Evolutionary conservation across 1,139 yeast species (phyloP), one percentile per base, ranked within the genome.

Genomic region (Geotrichum australiense): DNA sequence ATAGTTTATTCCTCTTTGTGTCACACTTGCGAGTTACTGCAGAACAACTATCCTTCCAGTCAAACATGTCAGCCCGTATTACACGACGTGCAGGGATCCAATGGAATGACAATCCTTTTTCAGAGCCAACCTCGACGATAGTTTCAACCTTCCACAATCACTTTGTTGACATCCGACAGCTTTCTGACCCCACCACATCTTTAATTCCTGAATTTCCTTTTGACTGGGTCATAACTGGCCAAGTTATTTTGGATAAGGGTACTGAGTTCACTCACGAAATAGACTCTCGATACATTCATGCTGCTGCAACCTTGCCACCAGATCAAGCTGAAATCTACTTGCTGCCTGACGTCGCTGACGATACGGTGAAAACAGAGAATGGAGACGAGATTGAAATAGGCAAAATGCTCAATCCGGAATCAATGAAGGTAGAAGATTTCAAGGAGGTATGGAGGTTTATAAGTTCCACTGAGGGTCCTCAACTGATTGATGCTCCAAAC

Each of bases 361-460:
- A 73, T 48, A 61, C 65, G 35, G 37, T 24, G 16, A 53, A 55
- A 2, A 55, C 71, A 32, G 64, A 56, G 8, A 64, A 62, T 19
- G 68, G 71, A 7, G 65, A 67, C 44, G 62, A 80, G 33, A 63
- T 63, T 38, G 84, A 78, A 52, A 65, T 69, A 0, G 84, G 84
- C 0, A 49, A 51, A 2, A 76, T 78, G 82, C 50, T 53, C 16
- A 73, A 76, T 50, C 68, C 73, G 1, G 68, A 50, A 2, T 66
- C 77, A 0, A 73, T 73, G 0, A 50, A 54, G n/a, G 52, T 57
- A 4, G 71, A 70, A 45, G 63, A 63, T 5, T 78, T 76, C 50
- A 62, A 70, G 25, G 84, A 78, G 56, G 63, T 74, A 18, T 78
- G 84, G 84, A 58, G 78, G 50, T 66, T 73, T 6, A 53, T 77